Conservation (phyloP, 805 yeast species). For the Lipomyces oligophaga region DNA sequence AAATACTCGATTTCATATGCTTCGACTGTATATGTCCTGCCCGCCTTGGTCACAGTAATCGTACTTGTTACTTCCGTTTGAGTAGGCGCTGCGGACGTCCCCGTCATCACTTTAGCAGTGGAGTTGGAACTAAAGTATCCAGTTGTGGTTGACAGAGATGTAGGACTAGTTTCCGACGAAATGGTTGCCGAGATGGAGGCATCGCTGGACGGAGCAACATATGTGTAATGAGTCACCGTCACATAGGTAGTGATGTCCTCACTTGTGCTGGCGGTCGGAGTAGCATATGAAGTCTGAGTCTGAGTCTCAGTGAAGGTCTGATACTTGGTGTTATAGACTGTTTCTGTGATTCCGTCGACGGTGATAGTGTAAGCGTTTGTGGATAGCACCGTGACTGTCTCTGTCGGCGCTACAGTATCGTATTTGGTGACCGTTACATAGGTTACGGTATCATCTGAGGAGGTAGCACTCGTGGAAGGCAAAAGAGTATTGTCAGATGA, state of each 20-base stretch:
- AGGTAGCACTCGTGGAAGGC: background rate
- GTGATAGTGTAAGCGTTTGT: conserved; percentile 3
- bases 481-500: background rate
- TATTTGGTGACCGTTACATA: conserved; percentile 9
- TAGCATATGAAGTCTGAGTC: background rate
- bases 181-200: background rate
- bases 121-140: background rate
- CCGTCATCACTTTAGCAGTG: background rate
- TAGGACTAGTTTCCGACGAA: background rate
- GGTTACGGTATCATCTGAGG: conserved; percentile 4
- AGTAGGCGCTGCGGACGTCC: conserved; percentile 2
- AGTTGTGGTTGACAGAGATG: background rate
- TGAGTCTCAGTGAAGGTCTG: background rate
- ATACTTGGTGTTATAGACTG: conserved; percentile 1
- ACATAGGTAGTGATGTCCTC: background rate
- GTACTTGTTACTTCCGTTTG: background rate
- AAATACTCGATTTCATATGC: background rate
- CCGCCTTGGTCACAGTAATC: background rate
- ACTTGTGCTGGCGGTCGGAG: background rate
- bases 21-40: background rate
- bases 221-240: background rate
- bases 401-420: conserved; percentile 9
- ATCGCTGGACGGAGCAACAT: background rate
- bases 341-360: conserved; percentile 4
- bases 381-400: conserved; percentile 9